Percentiles rank a stretch among this genome's conserved stretches.
phyloP scores from a whole-genome alignment of 1,139 yeast genomes.

The Petasospora rhodanensis region DNA sequence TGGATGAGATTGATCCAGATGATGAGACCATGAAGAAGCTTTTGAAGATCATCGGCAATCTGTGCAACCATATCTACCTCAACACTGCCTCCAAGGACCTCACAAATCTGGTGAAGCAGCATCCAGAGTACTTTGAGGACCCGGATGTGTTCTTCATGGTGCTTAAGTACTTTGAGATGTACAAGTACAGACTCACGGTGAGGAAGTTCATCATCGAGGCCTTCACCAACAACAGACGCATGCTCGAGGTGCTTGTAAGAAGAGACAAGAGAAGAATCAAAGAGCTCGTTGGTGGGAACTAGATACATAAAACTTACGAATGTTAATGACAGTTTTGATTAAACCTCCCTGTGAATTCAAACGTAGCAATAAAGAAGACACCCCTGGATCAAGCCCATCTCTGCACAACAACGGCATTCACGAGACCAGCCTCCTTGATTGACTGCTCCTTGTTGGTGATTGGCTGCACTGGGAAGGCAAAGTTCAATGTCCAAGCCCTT shows the following conservation, averaged over 20 bases:
- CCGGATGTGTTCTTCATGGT: slow-evolving; percentile 57
- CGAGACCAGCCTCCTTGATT: slow-evolving; percentile 71
- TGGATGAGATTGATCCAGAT: slow-evolving; percentile 19
- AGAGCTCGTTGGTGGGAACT: slow-evolving; percentile 16
- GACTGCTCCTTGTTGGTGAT: slow-evolving; percentile 54
- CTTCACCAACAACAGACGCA: slow-evolving; percentile 46
- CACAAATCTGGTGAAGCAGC: slow-evolving; percentile 46
- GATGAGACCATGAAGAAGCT: slow-evolving; percentile 45
- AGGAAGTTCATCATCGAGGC: slow-evolving; percentile 67
- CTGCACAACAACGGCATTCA: slow-evolving; percentile 86
- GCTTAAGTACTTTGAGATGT: slow-evolving; percentile 59
- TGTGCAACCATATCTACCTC: slow-evolving; percentile 59
- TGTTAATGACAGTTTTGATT: no score
- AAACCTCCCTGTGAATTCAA: no score
- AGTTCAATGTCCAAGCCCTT: slow-evolving; percentile 58
- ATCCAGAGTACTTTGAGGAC: slow-evolving; percentile 54
- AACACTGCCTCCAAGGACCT: slow-evolving; percentile 63
- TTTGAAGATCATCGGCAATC: slow-evolving; percentile 54
- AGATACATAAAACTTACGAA: no score
- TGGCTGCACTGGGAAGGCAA: slow-evolving; percentile 80
- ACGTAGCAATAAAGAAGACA: no score
- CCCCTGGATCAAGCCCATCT: slow-evolving; percentile 41
- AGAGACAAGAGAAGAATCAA: slow-evolving; percentile 34
- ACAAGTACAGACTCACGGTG: slow-evolving; percentile 59
- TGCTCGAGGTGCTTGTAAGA: slow-evolving; percentile 51